Evolutionary conservation across 805 yeast species (phyloP).

Genomic region (Isabelozyma gotoi): DNA sequence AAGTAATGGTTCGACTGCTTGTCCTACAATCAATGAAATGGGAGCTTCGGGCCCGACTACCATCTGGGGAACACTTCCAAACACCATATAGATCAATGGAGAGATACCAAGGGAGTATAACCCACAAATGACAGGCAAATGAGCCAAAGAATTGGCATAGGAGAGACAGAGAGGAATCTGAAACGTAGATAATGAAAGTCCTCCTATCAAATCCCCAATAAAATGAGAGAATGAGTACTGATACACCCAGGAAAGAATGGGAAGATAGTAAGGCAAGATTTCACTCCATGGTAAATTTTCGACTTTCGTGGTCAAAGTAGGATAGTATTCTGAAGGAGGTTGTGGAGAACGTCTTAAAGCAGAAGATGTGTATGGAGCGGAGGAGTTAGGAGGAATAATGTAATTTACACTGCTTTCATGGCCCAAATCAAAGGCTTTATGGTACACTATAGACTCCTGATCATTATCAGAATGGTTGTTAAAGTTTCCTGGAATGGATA

Average conservation of each 20-base stretch:
- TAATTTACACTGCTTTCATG: background rate
- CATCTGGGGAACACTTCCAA: slow-evolving; percentile 48
- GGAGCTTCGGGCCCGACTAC: slow-evolving; percentile 48
- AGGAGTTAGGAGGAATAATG: background rate
- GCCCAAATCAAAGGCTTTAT: background rate
- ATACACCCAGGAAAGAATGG: slow-evolving; percentile 67
- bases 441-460: background rate
- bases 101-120: slow-evolving; percentile 37
- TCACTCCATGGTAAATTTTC: slow-evolving; percentile 27
- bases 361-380: background rate
- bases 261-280: slow-evolving; percentile 61
- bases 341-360: background rate
- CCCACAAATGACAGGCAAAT: slow-evolving; percentile 43
- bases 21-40: slow-evolving; percentile 46
- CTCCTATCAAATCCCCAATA: slow-evolving; percentile 73
- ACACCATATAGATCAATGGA: slow-evolving; percentile 39
- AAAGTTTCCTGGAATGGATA: too few species aligned
- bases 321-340: slow-evolving; percentile 17
- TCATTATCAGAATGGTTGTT: too few species aligned
- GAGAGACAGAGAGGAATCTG: slow-evolving; percentile 78
- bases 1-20: slow-evolving; percentile 42
- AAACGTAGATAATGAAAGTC: slow-evolving; percentile 83
- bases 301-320: slow-evolving; percentile 15
- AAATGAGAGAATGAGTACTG: slow-evolving; percentile 43
- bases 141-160: slow-evolving; percentile 41